These are phyloP conservation scores for Populus pruinosa DNA, from an alignment of 345 rosid species.

Conservation along the genomic window DNA sequence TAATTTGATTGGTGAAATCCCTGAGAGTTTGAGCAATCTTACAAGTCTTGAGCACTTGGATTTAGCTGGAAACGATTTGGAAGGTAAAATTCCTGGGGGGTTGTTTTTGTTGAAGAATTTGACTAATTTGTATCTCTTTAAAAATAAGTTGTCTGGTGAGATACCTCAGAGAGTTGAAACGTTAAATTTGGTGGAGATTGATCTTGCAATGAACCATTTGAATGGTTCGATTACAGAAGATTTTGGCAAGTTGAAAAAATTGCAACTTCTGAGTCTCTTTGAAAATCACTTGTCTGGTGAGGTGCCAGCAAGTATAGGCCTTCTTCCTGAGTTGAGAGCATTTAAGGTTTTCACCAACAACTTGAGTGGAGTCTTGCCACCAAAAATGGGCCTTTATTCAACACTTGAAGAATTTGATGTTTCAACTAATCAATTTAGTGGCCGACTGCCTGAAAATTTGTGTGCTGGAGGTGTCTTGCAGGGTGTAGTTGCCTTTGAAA, in stretches of 20 bases:
- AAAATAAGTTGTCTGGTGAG: slow-evolving; percentile 49
- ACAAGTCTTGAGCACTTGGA: slow-evolving; percentile 50
- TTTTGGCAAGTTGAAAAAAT: slow-evolving; percentile 61
- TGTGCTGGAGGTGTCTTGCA: slow-evolving; percentile 56
- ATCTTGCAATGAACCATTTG: slow-evolving; percentile 61
- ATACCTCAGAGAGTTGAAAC: slow-evolving; percentile 49
- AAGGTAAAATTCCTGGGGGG: slow-evolving; percentile 49
- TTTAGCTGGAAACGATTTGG: slow-evolving; percentile 43
- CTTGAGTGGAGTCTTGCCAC: slow-evolving; percentile 64
- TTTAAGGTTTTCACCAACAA: slow-evolving; percentile 52
- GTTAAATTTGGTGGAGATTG: slow-evolving; percentile 61
- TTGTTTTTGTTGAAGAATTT: slow-evolving; percentile 56
- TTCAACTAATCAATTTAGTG: slow-evolving; percentile 54
- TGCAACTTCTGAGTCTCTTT: slow-evolving; percentile 63
- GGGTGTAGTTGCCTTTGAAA: slow-evolving; percentile 59
- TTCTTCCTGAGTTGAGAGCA: slow-evolving; percentile 36
- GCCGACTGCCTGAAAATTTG: slow-evolving; percentile 59
- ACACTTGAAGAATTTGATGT: slow-evolving; percentile 63
- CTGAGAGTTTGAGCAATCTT: slow-evolving; percentile 41
- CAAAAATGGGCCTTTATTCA: slow-evolving; percentile 61
- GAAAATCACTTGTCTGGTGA: slow-evolving; percentile 60
- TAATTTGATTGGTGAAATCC: slow-evolving; percentile 66
- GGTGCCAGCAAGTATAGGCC: slow-evolving; percentile 54
- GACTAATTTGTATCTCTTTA: slow-evolving; percentile 35
- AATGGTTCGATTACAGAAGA: slow-evolving; percentile 68